A percentile compares a stretch with the other conserved stretches of the same genome.
Conservation (phyloP, 495 filamentous ascomycete species). For the Aspergillus haitiensis region DNA sequence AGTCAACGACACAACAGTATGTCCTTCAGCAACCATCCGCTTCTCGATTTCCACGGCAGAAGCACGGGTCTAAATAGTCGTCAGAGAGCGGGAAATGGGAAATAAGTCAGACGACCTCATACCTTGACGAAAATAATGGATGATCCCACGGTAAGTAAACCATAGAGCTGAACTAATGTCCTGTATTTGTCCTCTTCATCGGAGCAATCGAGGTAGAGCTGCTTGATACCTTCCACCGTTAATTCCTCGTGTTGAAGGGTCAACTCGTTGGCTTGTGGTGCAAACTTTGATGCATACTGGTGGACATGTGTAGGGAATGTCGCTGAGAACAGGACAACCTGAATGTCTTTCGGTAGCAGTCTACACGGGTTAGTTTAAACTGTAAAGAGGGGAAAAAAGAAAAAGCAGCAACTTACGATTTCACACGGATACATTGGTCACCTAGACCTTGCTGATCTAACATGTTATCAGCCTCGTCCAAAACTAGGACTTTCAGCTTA, state of each 20-base stretch:
- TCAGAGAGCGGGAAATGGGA: constrained; percentile 10
- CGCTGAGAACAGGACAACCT: constrained; percentile 92
- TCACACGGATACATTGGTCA: constrained; percentile 90
- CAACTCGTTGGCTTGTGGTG: constrained; percentile 82
- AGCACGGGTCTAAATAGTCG: constrained; percentile 61
- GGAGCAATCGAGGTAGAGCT: constrained; percentile 91
- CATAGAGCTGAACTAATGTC: constrained; percentile 86
- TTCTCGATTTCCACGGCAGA: constrained; percentile 79
- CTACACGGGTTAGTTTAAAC: constrained; percentile 40
- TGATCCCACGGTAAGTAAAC: constrained; percentile 89
- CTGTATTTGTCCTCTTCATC: constrained; percentile 80
- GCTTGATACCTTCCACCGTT: constrained; percentile 94
- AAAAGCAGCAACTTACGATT: constrained; percentile 57
- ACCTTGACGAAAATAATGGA: constrained; percentile 98
- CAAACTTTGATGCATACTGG: constrained; percentile 73
- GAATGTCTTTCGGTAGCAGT: constrained; percentile 66
- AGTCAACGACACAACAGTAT: constrained; percentile 85
- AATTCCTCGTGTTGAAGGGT: constrained; percentile 87
- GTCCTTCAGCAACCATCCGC: constrained; percentile 83
- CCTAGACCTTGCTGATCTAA: constrained; percentile 89
- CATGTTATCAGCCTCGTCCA: constrained; percentile 98
- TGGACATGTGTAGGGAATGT: constrained; percentile 89
- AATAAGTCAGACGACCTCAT: constrained; percentile 17
- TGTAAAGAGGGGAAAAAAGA: constrained; percentile 2
- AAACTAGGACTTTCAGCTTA: constrained; percentile 72